phyloP scores from a whole-genome alignment of 1,284 basidiomycete genomes.

The Leccinum laetum region DNA sequence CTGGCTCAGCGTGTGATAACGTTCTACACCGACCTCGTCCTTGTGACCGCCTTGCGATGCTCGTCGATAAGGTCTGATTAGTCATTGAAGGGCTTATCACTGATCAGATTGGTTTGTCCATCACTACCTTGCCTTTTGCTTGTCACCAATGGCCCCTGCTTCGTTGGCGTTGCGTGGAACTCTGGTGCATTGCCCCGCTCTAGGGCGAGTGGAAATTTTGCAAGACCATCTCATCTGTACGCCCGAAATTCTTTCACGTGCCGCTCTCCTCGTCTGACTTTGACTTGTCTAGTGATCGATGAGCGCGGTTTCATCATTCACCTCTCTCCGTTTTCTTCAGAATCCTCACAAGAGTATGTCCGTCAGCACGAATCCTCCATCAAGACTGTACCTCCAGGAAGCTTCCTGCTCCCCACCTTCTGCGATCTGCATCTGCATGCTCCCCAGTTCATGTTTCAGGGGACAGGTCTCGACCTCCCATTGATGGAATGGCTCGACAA shows the following conservation, averaged over 20 bases:
- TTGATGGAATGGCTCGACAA: conserved; percentile 82
- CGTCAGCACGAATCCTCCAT: conserved; percentile 21
- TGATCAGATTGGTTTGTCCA: neutral
- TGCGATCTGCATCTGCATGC: conserved; percentile 84
- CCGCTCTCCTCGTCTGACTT: conserved; percentile 5
- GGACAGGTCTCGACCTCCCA: conserved; percentile 80
- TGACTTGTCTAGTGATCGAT: conserved; percentile 44
- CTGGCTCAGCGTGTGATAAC: neutral
- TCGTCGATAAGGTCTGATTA: neutral
- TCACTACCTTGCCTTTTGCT: neutral
- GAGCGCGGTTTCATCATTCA: conserved; percentile 55
- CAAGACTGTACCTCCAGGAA: conserved; percentile 46
- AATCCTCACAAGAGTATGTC: conserved; percentile 36
- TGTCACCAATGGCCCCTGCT: conserved; percentile 9
- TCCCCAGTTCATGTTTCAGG: conserved; percentile 85
- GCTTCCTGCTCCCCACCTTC: conserved; percentile 77
- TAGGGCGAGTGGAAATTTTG: conserved; percentile 54
- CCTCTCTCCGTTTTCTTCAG: conserved; percentile 40
- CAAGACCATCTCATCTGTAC: conserved; percentile 59
- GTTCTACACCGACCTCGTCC: neutral
- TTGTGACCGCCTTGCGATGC: neutral
- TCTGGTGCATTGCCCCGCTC: conserved; percentile 54
- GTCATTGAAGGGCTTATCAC: neutral
- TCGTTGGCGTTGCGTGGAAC: conserved; percentile 43
- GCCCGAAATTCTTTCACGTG: neutral